Base-by-base conservation (phyloP, 805 yeast species). In the Saccharomycopsis malanga region DNA sequence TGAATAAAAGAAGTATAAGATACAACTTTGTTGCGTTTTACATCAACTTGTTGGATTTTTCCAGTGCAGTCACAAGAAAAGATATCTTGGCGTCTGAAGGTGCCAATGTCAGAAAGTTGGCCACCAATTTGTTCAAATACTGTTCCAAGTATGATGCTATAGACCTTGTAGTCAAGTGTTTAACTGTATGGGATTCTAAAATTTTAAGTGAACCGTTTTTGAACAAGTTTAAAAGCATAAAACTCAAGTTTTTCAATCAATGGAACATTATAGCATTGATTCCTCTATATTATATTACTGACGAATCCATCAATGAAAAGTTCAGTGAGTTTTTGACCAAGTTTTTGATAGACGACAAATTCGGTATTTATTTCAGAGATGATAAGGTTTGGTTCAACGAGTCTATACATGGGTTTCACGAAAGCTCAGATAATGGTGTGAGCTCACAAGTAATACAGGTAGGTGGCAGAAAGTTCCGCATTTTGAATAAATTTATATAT, bases 231-330 rank as follows among this genome's bases (percentile, higher is more conserved):
- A 40, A 41, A 18, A 23, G 38, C 4, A 74, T 87, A 0, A 89
- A 88, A 60, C 74, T 87, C 51, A 77, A 78, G 50, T 73, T 88
- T 14, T 73, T 91, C 57, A 87, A 86, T 56, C 97, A 89, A 58
- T 76, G 83, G 70, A 76, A 81, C 20, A 58, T 87, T 49, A 70
- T 72, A 23, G 78, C 78, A 45, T 54, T 87, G 25, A 74, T 77
- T 29, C 69, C 74, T 3, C 60, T 87, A 2, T 79, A 72, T 42
- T 67, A 69, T 34, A 60, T 68, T n/a, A 22, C 57, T 0, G 62
- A 67, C 32, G 57, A 62, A 10, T 63, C 58, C 42, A 52, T 79
- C 12, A 66, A 67, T 9, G 60, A 62, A 4, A 56, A 60, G 9
- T 65, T 77, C 14, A 66, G 73, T 48, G 61, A 65, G 2, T 75